These are phyloP conservation scores for Punica granatum DNA, from an alignment of 345 rosid species.

Conservation along the genomic window DNA sequence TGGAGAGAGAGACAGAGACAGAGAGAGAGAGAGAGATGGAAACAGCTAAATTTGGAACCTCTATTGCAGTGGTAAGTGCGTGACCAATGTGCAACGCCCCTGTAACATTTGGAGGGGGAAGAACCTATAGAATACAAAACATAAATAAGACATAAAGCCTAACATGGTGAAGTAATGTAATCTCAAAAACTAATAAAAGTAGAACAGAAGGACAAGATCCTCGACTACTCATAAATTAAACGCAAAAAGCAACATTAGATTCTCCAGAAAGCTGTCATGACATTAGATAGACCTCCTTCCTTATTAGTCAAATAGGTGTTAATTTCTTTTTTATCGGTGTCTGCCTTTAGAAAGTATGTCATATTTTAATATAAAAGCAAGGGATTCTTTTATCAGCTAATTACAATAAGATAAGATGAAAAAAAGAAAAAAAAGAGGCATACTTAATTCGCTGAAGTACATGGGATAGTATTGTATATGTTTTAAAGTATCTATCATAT, in stretches of 20 bases:
- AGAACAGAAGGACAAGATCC: neutral
- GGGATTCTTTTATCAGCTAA: neutral
- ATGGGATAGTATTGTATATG: neutral
- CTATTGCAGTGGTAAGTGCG: slow-evolving; percentile 79
- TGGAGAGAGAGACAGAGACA: neutral
- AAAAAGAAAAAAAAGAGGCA: too few relatives aligned
- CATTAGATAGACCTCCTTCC: too few relatives aligned
- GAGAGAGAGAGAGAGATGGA: neutral
- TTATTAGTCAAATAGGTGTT: neutral
- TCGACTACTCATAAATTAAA: neutral
- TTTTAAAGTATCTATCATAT: neutral
- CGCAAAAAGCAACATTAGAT: too few relatives aligned
- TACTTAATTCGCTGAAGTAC: neutral
- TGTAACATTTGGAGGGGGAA: slow-evolving; percentile 98
- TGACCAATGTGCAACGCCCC: slow-evolving; percentile 97
- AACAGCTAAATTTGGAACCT: slow-evolving; percentile 37
- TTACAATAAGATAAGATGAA: neutral
- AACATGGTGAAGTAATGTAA: neutral
- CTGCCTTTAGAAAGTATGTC: neutral
- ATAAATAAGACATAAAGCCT: neutral
- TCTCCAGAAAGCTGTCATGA: too few relatives aligned
- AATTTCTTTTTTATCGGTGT: neutral
- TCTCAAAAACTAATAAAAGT: neutral
- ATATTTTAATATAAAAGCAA: neutral
- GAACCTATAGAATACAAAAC: slow-evolving; percentile 40